Conservation (phyloP, 169 alveolate genomes). For the Cryptosporidium parvum region DNA sequence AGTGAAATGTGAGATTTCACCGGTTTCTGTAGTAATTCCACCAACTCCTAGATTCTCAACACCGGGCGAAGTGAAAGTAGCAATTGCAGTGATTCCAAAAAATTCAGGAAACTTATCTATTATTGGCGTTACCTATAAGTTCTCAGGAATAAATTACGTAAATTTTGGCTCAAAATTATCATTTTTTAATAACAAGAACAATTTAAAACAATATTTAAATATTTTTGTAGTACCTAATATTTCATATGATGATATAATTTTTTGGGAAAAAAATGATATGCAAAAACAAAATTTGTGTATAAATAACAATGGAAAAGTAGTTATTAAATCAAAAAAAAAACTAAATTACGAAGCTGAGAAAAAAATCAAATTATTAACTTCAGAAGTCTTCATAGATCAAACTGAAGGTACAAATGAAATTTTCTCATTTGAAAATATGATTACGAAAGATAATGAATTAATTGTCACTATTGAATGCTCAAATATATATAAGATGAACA, state of each 20-base stretch:
- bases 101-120: constrained; percentile 27
- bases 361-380: constrained; percentile 2
- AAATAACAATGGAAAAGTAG: constrained; percentile 21
- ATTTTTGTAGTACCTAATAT: constrained; percentile 43
- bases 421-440: constrained; percentile 3
- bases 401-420: neutral
- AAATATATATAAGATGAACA: neutral
- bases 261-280: constrained; percentile 8
- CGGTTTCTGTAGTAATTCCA: constrained; percentile 69
- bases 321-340: constrained; percentile 10
- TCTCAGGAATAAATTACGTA: constrained; percentile 48
- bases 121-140: constrained; percentile 64
- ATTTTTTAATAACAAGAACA: constrained; percentile 6
- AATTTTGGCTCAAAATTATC: constrained; percentile 32
- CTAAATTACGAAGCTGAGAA: constrained; percentile 1
- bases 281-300: neutral
- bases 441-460: neutral
- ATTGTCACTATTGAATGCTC: neutral
- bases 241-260: neutral
- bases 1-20: constrained; percentile 51
- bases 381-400: constrained; percentile 22
- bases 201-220: constrained; percentile 16
- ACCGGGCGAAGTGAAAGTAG: constrained; percentile 68
- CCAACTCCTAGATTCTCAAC: constrained; percentile 55
- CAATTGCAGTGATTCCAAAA: constrained; percentile 48